Evolutionary conservation across 805 yeast species (phyloP).

Genomic region (Candida quercuum): DNA sequence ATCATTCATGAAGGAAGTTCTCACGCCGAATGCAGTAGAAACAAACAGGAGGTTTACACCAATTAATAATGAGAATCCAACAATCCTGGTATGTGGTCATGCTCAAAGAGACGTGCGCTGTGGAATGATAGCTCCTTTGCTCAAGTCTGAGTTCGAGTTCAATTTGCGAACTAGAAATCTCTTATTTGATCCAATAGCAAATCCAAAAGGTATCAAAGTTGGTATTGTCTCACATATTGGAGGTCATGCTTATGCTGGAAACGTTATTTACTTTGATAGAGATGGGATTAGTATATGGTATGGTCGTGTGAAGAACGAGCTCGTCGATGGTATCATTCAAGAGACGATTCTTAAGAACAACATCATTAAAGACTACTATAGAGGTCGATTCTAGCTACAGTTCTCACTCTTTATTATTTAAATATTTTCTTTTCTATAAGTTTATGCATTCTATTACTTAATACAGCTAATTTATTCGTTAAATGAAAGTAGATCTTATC

Average conservation of each 20-base stretch:
- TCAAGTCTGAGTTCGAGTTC: constrained; percentile 42
- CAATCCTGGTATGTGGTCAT: constrained; percentile 65
- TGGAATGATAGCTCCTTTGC: constrained; percentile 58
- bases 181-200: constrained; percentile 16
- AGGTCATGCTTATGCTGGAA: constrained; percentile 85
- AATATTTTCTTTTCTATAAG: neutral
- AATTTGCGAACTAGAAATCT: constrained; percentile 34
- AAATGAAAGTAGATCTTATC: constrained; percentile 32
- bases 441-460: neutral
- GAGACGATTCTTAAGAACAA: constrained; percentile 45
- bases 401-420: neutral
- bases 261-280: constrained; percentile 51
- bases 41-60: constrained; percentile 15
- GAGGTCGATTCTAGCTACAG: constrained; percentile 32
- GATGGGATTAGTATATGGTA: constrained; percentile 55
- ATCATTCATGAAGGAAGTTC: constrained; percentile 36
- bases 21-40: constrained; percentile 31
- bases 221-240: constrained; percentile 75
- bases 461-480: neutral
- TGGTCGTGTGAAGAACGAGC: constrained; percentile 63
- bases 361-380: constrained; percentile 51
- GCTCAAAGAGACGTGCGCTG: constrained; percentile 57
- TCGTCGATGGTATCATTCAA: constrained; percentile 60
- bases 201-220: constrained; percentile 30
- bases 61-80: constrained; percentile 12